Evolutionary conservation across 805 yeast genomes (phyloP), one percentile per base, ranked within the genome.

Genomic region (Metschnikowia bowlesiae): DNA sequence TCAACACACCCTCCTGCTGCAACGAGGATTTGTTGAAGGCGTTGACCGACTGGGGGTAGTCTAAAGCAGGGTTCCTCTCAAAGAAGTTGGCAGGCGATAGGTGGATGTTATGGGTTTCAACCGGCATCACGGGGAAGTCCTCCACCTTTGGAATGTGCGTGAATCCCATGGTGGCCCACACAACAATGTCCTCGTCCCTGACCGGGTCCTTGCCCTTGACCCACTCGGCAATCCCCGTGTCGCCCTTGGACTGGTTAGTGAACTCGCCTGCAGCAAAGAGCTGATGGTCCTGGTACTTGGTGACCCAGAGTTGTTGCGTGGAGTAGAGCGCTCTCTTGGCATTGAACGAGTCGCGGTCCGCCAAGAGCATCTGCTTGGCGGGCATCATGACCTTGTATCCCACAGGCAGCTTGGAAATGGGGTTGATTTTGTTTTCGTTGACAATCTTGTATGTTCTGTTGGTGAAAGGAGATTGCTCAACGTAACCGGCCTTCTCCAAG

Each of bases 51-150:
- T 83, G 85, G 44, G 94, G 94, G 48, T 87, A 71, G 63, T 85
- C 90, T 63, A 87, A 72, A 40, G 87, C 88, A 35, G 95, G 95
- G 69, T 87, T 87, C 62, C 73, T 81, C 60, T 82, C 83, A 64
- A 86, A 87, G 80, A 87, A 87, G 50, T 87, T 86, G 59, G 79
- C 74, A 48, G 95, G 95, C 42, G 78, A 75, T 50, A 87, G 75
- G 51, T 80, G 75, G 58, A 86, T 82, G 58, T 64, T 69, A 72
- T 85, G 83, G 55, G 82, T 83, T 70, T 87, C 95, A 50, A 84
- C 87, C 33, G 94, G 91, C 95, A 87, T 87, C 47, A 87, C 91
- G 44, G 95, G 95, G 85, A 87, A 87, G 67, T 87, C 92, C 71
- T 87, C 95, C 35, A 84, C 82, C 62, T 88, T 79, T 60, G 94